A percentile compares a stretch with the other conserved stretches of the same genome.
These are phyloP conservation scores for Rhynchosporium graminicola DNA, from an alignment of 2,329 filamentous ascomycete genomes.

Conservation along the genomic window DNA sequence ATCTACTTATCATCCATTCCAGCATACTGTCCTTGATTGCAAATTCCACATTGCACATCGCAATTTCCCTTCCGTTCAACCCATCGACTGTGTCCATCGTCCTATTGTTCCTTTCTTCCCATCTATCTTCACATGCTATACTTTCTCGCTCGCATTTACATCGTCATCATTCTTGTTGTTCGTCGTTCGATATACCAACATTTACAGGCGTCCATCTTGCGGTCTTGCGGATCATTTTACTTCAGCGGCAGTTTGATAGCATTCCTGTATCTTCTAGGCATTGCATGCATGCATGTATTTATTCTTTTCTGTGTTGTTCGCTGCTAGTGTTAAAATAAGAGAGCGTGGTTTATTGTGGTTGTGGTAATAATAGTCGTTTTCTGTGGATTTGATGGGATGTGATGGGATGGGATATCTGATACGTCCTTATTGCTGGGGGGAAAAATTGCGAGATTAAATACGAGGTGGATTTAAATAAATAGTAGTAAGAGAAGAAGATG, in stretches of 20 bases:
- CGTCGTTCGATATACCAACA: slow-evolving; percentile 33
- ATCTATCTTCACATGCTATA: background rate
- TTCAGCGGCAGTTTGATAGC: background rate
- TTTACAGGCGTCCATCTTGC: slow-evolving; percentile 26
- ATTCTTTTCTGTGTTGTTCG: too few relatives aligned
- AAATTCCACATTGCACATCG: background rate
- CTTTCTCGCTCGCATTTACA: background rate
- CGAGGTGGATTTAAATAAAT: too few relatives aligned
- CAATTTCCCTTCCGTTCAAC: background rate
- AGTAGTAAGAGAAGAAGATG: background rate
- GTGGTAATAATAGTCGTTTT: too few relatives aligned
- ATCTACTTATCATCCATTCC: slow-evolving; percentile 2
- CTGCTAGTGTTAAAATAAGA: too few relatives aligned
- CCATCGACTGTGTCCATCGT: background rate
- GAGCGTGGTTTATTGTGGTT: too few relatives aligned
- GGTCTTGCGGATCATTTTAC: background rate
- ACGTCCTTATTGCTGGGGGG: too few relatives aligned
- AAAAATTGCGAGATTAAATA: too few relatives aligned
- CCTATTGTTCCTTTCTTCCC: background rate
- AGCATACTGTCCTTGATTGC: background rate
- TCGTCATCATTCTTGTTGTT: slow-evolving; percentile 6
- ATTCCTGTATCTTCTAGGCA: slow-evolving; percentile 2
- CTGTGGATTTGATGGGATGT: too few relatives aligned
- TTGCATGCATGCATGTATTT: too few relatives aligned
- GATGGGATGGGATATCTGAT: too few relatives aligned